These are phyloP conservation scores for Kwoniella bestiolae DNA, from an alignment of 768 basidiomycete species.

Conservation along the genomic window DNA sequence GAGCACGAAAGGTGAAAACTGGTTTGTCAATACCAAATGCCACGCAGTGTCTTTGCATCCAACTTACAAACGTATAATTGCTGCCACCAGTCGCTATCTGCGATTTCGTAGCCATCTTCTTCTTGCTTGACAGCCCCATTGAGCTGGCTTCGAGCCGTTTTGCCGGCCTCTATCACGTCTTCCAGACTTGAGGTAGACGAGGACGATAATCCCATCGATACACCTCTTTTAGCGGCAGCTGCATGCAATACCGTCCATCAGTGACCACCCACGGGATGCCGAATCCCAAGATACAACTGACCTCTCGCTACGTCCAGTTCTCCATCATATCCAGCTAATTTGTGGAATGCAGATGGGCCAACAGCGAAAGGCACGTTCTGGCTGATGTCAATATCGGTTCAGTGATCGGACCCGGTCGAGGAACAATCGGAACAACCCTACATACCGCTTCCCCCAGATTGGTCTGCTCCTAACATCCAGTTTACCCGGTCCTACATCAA, in stretches of 20 bases:
- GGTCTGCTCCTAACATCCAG: slow-evolving; percentile 13
- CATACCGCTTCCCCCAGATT: slow-evolving; percentile 14
- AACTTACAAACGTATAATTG: slow-evolving; percentile 15
- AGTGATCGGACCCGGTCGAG: neutral
- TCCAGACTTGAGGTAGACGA: slow-evolving; percentile 11
- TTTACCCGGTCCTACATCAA: slow-evolving; percentile 14
- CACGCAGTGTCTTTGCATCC: neutral
- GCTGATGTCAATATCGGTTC: neutral
- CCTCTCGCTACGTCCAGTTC: slow-evolving; percentile 13
- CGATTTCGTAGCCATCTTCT: neutral
- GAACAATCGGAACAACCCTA: neutral
- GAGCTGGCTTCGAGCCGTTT: neutral
- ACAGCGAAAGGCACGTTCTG: slow-evolving; percentile 14
- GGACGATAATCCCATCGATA: slow-evolving; percentile 16
- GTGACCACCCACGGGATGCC: neutral
- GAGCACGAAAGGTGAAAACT: neutral
- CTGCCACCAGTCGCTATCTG: slow-evolving; percentile 18
- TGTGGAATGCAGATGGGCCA: slow-evolving; percentile 14
- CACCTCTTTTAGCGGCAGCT: slow-evolving; percentile 17
- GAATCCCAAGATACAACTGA: neutral
- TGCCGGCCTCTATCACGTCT: slow-evolving; percentile 8
- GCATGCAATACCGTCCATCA: neutral
- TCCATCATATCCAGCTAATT: slow-evolving; percentile 13
- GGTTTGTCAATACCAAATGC: neutral
- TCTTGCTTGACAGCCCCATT: neutral